phyloP scores from a whole-genome alignment of 768 basidiomycete species.

The Obba rivulosa region DNA sequence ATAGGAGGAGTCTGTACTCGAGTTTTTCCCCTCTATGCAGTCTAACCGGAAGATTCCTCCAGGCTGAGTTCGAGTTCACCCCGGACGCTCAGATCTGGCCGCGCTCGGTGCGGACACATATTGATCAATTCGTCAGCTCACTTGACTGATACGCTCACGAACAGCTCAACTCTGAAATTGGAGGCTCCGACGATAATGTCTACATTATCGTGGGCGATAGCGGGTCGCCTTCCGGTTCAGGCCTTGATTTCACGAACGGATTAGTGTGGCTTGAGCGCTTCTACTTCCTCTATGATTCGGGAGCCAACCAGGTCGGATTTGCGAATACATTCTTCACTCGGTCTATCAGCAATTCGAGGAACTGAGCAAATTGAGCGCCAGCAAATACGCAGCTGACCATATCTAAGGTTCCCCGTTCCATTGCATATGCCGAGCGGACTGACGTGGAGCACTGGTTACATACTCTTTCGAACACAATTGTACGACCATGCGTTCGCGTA shows the following conservation, averaged over 20 bases:
- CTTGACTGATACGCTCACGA: neutral
- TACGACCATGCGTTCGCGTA: no score
- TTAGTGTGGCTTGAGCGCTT: slow-evolving; percentile 32
- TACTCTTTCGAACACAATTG: no score
- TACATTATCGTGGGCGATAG: slow-evolving; percentile 34
- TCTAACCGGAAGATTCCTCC: slow-evolving; percentile 6
- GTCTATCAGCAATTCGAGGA: slow-evolving; percentile 20
- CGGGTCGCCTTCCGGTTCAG: slow-evolving; percentile 36
- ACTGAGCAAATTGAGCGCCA: no score
- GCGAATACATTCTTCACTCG: slow-evolving; percentile 27
- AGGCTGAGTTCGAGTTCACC: neutral
- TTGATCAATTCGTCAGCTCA: neutral
- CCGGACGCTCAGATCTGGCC: slow-evolving; percentile 54
- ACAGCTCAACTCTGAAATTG: slow-evolving; percentile 51
- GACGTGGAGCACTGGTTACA: no score
- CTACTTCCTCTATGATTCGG: slow-evolving; percentile 39
- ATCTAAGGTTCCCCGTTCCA: no score
- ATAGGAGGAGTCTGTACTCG: slow-evolving; percentile 39
- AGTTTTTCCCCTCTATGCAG: neutral
- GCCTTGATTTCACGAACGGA: slow-evolving; percentile 46
- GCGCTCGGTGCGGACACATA: slow-evolving; percentile 20
- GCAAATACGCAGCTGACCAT: no score
- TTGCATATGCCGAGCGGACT: no score
- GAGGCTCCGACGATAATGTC: slow-evolving; percentile 37
- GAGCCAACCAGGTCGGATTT: slow-evolving; percentile 34